Conservation (phyloP, 2,329 filamentous ascomycete species). For the Penicillium paneum region DNA sequence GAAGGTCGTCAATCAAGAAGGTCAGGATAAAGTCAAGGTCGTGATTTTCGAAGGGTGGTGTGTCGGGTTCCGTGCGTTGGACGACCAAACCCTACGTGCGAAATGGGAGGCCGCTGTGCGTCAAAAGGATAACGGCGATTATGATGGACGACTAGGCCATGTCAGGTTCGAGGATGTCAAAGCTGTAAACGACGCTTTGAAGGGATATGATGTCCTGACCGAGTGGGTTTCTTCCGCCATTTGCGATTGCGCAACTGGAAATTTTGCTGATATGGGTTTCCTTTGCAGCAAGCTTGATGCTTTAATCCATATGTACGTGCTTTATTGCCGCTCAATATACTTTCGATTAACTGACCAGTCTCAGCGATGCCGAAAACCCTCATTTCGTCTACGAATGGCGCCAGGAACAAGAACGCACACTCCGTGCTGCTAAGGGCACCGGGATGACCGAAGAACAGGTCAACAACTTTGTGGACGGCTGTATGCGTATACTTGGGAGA, state of each 20-base stretch:
- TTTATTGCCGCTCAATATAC: background rate
- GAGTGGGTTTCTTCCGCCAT: slow-evolving; percentile 36
- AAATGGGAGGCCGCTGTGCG: slow-evolving; percentile 51
- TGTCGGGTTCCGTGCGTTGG: slow-evolving; percentile 71
- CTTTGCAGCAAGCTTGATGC: slow-evolving; percentile 53
- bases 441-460: slow-evolving; percentile 85
- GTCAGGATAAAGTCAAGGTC: slow-evolving; percentile 50
- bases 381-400: slow-evolving; percentile 82
- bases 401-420: slow-evolving; percentile 70
- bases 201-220: slow-evolving; percentile 58
- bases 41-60: slow-evolving; percentile 90
- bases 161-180: slow-evolving; percentile 56
- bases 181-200: slow-evolving; percentile 59
- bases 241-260: background rate
- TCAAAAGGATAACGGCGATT: slow-evolving; percentile 48
- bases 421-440: slow-evolving; percentile 63
- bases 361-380: slow-evolving; percentile 65
- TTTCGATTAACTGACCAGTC: background rate
- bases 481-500: slow-evolving; percentile 37
- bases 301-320: slow-evolving; percentile 59
- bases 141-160: slow-evolving; percentile 52
- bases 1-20: slow-evolving; percentile 49
- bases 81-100: slow-evolving; percentile 53
- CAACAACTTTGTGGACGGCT: slow-evolving; percentile 68
- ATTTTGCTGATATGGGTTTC: slow-evolving; percentile 13